Conservation (phyloP, 768 basidiomycete species). For the Mycena crocata region DNA sequence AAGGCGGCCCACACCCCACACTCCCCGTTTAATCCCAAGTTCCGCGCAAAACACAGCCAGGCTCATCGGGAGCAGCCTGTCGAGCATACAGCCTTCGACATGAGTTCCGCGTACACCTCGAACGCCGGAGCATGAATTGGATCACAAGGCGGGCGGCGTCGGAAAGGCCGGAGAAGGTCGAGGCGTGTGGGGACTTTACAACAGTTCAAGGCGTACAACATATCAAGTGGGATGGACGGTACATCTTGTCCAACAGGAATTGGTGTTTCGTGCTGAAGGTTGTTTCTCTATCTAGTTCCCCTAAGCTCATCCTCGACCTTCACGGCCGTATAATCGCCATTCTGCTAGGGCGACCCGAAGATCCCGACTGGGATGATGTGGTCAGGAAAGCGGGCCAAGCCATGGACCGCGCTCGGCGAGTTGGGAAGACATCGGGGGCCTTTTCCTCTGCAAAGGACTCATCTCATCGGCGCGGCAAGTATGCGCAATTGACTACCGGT, state of each 20-base stretch:
- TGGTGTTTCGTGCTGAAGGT: neutral
- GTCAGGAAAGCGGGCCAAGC: neutral
- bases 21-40: neutral
- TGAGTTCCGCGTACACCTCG: neutral
- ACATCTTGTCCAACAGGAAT: neutral
- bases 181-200: neutral
- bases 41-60: neutral
- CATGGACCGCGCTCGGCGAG: neutral
- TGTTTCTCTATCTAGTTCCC: neutral
- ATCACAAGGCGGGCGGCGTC: neutral
- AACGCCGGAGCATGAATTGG: conserved; percentile 5
- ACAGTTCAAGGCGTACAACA: neutral
- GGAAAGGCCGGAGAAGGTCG: neutral
- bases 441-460: neutral
- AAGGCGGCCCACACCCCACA: neutral
- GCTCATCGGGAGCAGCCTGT: neutral
- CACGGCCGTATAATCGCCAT: conserved; percentile 5
- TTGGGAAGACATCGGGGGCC: neutral
- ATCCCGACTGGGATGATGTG: neutral
- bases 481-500: neutral
- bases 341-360: neutral
- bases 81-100: neutral
- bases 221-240: conserved; percentile 7
- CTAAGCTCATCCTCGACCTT: neutral
- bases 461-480: neutral